Conservation (phyloP, 108 stramenopile genomes). For the Nitzschia putrida region DNA sequence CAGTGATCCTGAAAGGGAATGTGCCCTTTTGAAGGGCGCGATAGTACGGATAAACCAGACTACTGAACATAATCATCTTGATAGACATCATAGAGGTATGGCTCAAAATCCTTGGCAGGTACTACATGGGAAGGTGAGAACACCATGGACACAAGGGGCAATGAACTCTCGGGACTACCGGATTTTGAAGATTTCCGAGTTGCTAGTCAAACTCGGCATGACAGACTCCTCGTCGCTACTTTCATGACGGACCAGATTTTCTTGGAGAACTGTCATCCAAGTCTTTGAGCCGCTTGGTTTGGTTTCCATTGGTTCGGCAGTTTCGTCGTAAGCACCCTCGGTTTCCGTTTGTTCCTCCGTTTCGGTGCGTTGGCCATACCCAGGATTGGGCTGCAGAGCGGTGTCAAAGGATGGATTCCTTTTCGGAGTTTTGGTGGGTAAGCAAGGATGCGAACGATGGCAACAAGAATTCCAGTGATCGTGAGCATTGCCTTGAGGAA, state of each 20-base stretch:
- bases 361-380: slow-evolving; percentile 9
- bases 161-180: too few species aligned
- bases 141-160: too few species aligned
- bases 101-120: too few species aligned
- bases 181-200: too few species aligned
- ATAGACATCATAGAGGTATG: too few species aligned
- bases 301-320: neutral
- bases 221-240: slow-evolving; percentile 5
- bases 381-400: slow-evolving; percentile 6
- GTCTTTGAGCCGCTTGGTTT: neutral
- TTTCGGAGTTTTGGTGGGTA: slow-evolving; percentile 12
- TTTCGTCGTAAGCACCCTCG: neutral
- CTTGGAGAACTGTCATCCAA: slow-evolving; percentile 9
- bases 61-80: too few species aligned
- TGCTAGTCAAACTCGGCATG: too few species aligned
- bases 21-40: too few species aligned
- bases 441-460: neutral
- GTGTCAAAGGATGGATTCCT: slow-evolving; percentile 15
- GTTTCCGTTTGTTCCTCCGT: slow-evolving; percentile 5
- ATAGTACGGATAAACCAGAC: too few species aligned
- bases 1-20: too few species aligned
- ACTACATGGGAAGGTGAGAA: too few species aligned
- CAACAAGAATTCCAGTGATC: slow-evolving; percentile 6
- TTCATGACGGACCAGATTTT: slow-evolving; percentile 15
- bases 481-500: slow-evolving; percentile 15